Evolutionary conservation across 768 basidiomycete genomes (phyloP), one percentile per base, ranked within the genome.

Genomic region (Epithele typhae): DNA sequence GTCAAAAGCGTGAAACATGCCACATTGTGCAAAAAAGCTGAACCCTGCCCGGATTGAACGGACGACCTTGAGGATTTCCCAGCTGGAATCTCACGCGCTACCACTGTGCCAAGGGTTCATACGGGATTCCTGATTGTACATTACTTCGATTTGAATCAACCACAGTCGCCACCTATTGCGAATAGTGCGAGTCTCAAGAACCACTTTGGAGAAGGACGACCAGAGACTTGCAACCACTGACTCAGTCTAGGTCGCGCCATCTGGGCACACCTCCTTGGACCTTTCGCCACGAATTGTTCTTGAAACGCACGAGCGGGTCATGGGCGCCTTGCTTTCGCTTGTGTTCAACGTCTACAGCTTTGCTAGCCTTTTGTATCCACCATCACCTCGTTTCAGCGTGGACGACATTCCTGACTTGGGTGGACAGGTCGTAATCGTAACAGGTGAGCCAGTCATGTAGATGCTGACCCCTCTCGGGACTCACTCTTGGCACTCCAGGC

Each of bases 401-500:
- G 56, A 60, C 27, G 47, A 79, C 41, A 78, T 81, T 18, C 78
- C 78, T 1, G 79, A 82, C 40, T 43, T 61, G 27, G 46, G 56
- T 3, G 62, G 60, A 2, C 48, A 72, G 50, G 67, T 73, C 17
- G 40, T 56, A 2, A 60, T 72, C 17, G 65, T 71, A 15, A 71
- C 66, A 17, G 71, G 72, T 36, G 22, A 4, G n/a, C n/a, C n/a
- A n/a, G 54, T 27, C 15, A 19, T 24, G 7, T 19, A 12, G 4
- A 18, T 38, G 27, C 14, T 7, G 7, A 30, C 14, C 27, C 7
- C 35, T 36, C n/a, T 8, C 8, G 17, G 35, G 8, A 36, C 17
- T 19, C 17, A n/a, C 18, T 36, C n/a, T 7, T 30, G 27, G 27
- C 14, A 30, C 27, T 7, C 6, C 36, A 58, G 56, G 56, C 11